phyloP scores from a whole-genome alignment of 2,329 filamentous ascomycete species.

The Rosellinia necatrix region DNA sequence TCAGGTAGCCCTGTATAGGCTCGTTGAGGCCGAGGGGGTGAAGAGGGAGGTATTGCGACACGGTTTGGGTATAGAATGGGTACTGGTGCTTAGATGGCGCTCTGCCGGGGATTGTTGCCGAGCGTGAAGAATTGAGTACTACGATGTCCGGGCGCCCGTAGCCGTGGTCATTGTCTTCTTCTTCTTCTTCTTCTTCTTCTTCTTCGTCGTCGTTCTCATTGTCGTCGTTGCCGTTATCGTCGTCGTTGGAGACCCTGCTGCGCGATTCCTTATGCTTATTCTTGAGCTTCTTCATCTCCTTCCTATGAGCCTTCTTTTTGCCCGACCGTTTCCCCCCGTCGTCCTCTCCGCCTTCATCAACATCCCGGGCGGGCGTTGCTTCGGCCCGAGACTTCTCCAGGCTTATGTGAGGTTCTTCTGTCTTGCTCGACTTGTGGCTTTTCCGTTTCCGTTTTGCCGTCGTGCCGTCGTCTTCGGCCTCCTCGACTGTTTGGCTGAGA shows the following conservation, averaged over 20 bases:
- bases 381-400: constrained; percentile 35
- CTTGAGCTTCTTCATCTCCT: constrained; percentile 49
- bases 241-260: too few species aligned
- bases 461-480: constrained; percentile 4
- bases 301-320: constrained; percentile 50
- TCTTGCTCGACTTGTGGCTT: constrained; percentile 19
- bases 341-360: constrained; percentile 21
- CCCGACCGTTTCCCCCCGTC: constrained; percentile 43
- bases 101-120: not conserved
- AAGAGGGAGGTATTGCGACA: constrained; percentile 79
- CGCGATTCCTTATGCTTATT: constrained; percentile 38
- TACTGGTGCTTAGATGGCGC: constrained; percentile 49
- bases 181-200: constrained; percentile 25
- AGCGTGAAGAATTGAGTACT: constrained; percentile 43
- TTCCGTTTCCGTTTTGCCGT: constrained; percentile 13
- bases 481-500: not conserved
- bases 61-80: constrained; percentile 78
- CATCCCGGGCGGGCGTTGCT: constrained; percentile 23
- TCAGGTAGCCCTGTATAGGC: constrained; percentile 71
- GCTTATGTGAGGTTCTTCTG: not conserved
- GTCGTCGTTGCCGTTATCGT: too few species aligned
- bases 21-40: constrained; percentile 72
- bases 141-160: constrained; percentile 37
- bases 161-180: constrained; percentile 5
- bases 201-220: too few species aligned